Evolutionary conservation across 1,284 basidiomycete genomes (phyloP).

Genomic region (Moesziomyces parantarcticus): DNA sequence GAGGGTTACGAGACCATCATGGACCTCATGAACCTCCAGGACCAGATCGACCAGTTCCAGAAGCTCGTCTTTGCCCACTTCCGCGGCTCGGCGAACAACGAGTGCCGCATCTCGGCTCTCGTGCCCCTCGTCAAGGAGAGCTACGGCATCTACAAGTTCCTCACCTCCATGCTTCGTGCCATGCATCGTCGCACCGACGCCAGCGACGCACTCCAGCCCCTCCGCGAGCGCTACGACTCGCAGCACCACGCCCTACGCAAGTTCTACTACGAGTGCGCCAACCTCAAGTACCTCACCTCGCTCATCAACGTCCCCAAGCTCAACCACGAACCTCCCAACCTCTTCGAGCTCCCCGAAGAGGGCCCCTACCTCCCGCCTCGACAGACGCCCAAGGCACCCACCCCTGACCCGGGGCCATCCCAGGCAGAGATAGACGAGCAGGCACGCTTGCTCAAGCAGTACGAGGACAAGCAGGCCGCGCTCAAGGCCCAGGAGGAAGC

Average conservation of each 20-base stretch:
- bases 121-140: constrained; percentile 67
- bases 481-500: constrained; percentile 82
- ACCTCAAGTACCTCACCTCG: constrained; percentile 66
- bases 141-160: constrained; percentile 68
- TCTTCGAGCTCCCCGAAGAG: constrained; percentile 65
- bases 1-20: constrained; percentile 68
- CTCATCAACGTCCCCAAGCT: constrained; percentile 68
- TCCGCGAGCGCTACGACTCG: constrained; percentile 64
- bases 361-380: constrained; percentile 58
- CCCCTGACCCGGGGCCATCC: constrained; percentile 57
- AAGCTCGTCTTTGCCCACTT: constrained; percentile 67
- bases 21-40: constrained; percentile 67
- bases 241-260: constrained; percentile 65
- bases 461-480: constrained; percentile 92
- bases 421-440: constrained; percentile 85
- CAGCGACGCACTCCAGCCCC: constrained; percentile 64
- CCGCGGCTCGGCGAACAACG: constrained; percentile 62
- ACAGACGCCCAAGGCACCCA: constrained; percentile 50
- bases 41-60: constrained; percentile 67
- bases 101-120: constrained; percentile 66
- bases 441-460: constrained; percentile 92
- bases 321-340: constrained; percentile 66
- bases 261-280: constrained; percentile 68
- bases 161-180: constrained; percentile 67
- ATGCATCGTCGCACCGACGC: constrained; percentile 67